A percentile compares a stretch with the other conserved stretches of the same genome.
Conservation (phyloP, 2,329 filamentous ascomycete species). For the Alternaria sp. region DNA sequence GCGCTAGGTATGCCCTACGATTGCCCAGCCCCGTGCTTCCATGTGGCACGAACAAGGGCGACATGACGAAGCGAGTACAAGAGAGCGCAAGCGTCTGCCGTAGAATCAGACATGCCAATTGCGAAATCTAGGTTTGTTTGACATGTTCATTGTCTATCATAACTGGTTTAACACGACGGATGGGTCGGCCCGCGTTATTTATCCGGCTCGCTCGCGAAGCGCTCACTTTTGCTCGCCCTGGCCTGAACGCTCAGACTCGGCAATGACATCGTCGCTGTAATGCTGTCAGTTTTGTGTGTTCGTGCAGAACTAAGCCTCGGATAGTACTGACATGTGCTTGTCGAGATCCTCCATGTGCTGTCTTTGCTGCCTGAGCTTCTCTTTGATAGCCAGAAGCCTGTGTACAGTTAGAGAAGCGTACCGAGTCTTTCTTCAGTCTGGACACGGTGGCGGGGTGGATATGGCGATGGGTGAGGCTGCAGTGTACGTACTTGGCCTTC, state of each 20-base stretch:
- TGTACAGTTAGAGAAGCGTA: constrained; percentile 23
- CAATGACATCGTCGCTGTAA: constrained; percentile 77
- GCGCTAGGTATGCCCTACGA: not conserved
- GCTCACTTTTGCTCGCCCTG: constrained; percentile 67
- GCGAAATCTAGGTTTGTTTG: constrained; percentile 1
- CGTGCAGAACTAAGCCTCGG: not conserved
- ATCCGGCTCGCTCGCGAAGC: not conserved
- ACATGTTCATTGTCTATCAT: constrained; percentile 17
- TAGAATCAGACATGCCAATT: not conserved
- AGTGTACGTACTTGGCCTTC: constrained; percentile 73
- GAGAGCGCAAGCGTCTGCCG: not conserved
- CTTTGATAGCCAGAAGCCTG: constrained; percentile 73
- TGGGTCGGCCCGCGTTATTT: constrained; percentile 8
- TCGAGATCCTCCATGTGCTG: constrained; percentile 84
- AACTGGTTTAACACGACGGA: constrained; percentile 8
- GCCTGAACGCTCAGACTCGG: constrained; percentile 67
- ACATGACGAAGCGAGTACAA: constrained; percentile 5
- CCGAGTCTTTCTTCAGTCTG: not conserved
- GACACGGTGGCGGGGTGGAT: not conserved
- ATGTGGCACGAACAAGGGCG: constrained; percentile 6
- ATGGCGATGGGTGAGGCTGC: constrained; percentile 2
- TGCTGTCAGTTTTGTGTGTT: constrained; percentile 26
- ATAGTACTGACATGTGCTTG: constrained; percentile 76
- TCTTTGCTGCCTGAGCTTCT: constrained; percentile 76
- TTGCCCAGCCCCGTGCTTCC: constrained; percentile 3